These are phyloP conservation scores for Fraxinus greggii DNA, from an alignment of 305 asterid genomes.

Conservation along the genomic window DNA sequence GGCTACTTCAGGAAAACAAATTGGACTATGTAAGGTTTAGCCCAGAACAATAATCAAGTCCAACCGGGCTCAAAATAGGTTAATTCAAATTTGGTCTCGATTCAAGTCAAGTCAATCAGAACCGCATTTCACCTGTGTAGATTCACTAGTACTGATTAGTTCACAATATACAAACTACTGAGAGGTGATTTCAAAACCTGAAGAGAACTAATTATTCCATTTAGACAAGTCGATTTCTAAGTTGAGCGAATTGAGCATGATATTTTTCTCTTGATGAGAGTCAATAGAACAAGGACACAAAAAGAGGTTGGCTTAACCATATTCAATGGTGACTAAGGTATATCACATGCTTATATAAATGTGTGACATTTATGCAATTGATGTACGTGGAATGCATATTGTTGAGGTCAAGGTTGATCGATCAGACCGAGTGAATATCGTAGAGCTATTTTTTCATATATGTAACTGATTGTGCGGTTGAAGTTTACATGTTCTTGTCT, in stretches of 20 bases:
- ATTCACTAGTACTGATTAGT: not conserved
- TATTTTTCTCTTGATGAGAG: not conserved
- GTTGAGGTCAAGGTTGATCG: no score
- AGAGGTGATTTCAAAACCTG: not conserved
- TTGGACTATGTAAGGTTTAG: not conserved
- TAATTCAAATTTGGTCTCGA: not conserved
- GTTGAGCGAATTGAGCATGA: not conserved
- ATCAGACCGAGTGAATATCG: no score
- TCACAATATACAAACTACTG: not conserved
- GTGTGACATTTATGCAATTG: no score
- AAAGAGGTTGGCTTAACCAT: not conserved
- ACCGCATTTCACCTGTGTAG: no score
- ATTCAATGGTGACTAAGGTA: not conserved
- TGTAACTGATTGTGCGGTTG: no score
- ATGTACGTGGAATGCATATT: not conserved
- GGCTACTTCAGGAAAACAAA: not conserved
- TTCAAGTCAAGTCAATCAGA: not conserved
- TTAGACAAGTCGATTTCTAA: not conserved
- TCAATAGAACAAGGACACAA: not conserved
- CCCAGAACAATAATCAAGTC: no score
- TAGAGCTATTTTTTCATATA: no score
- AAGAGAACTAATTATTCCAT: not conserved
- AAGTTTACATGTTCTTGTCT: no score
- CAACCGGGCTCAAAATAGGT: not conserved
- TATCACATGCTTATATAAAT: no score